Evolutionary conservation across 1,139 yeast genomes (phyloP), one percentile per base, ranked within the genome.

Genomic region (Hyphopichia fennica): DNA sequence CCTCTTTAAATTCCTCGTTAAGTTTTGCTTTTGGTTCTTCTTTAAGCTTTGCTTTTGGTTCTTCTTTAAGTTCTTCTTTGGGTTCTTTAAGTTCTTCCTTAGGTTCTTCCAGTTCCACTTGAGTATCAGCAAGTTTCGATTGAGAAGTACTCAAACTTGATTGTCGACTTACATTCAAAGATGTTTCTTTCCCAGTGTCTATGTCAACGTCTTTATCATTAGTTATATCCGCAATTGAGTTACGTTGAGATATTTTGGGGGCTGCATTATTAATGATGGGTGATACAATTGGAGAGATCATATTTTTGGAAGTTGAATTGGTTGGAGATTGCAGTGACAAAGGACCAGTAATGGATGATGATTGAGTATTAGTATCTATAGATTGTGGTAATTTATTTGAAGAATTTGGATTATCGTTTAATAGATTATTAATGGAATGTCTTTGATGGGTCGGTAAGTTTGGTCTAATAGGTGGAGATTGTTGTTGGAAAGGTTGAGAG

Each of bases 141-240:
- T n/a, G n/a, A n/a, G n/a, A n/a, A n/a, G n/a, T n/a, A n/a, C n/a
- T n/a, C n/a, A n/a, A n/a, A 32, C 39, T 39, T 11, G 40, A 32
- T 29, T 42, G 28, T 18, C 39, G 14, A 31, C 46, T 43, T 58
- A 20, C 27, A 13, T 33, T 33, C 4, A 11, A 58, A 11, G 67
- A 64, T 1, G 70, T 62, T 42, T 59, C 65, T 41, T 63, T 62
- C 3, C 73, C 75, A 23, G 64, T 50, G 25, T 50, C 58, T 13
- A 67, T 54, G 39, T 69, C 77, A 20, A 69, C 65, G 48, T 74
- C 77, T 5, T 62, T 68, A 38, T 71, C 79, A 45, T 76, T 77
- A 18, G 81, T 75, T 40, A 77, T 58, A 44, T 69, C 68, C 7
- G 73, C 69, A 36, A 77, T 77, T 40, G 77, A 71, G 49, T 59